Evolutionary conservation across 2,329 filamentous ascomycete genomes (phyloP).

Genomic region (Esteya vermicola): DNA sequence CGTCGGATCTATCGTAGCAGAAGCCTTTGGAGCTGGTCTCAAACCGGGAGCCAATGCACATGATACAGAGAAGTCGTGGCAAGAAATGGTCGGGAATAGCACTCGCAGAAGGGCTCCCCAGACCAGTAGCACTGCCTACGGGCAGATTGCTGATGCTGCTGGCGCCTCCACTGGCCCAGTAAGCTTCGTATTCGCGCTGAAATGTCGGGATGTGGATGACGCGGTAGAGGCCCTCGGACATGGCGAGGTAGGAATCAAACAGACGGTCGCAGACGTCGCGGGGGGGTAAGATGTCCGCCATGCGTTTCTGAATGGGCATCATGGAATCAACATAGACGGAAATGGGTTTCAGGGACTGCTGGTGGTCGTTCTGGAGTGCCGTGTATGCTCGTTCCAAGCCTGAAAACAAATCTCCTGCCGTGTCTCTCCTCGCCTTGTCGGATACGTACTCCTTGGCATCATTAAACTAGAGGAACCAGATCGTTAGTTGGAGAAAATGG

Average conservation of each 20-base stretch:
- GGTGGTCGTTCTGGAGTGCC: constrained; percentile 31
- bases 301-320: constrained; percentile 41
- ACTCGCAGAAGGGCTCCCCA: neutral
- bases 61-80: constrained; percentile 35
- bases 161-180: constrained; percentile 30
- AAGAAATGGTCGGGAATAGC: constrained; percentile 28
- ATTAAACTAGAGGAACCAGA: constrained; percentile 26
- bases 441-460: constrained; percentile 37
- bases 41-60: constrained; percentile 39
- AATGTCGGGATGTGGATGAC: constrained; percentile 39
- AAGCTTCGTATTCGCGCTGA: constrained; percentile 32
- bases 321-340: constrained; percentile 44
- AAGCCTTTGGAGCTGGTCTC: constrained; percentile 35
- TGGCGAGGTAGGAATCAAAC: constrained; percentile 31
- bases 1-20: constrained; percentile 34
- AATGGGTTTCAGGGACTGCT: constrained; percentile 33
- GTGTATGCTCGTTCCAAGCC: constrained; percentile 33
- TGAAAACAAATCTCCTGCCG: constrained; percentile 27
- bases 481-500: neutral
- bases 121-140: neutral
- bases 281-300: constrained; percentile 40
- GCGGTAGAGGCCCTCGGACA: constrained; percentile 37
- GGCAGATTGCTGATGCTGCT: constrained; percentile 21
- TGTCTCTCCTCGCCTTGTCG: constrained; percentile 23
- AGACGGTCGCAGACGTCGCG: constrained; percentile 35